These are phyloP conservation scores for Cytidiella melzeri DNA, from an alignment of 768 basidiomycete species.

Conservation along the genomic window DNA sequence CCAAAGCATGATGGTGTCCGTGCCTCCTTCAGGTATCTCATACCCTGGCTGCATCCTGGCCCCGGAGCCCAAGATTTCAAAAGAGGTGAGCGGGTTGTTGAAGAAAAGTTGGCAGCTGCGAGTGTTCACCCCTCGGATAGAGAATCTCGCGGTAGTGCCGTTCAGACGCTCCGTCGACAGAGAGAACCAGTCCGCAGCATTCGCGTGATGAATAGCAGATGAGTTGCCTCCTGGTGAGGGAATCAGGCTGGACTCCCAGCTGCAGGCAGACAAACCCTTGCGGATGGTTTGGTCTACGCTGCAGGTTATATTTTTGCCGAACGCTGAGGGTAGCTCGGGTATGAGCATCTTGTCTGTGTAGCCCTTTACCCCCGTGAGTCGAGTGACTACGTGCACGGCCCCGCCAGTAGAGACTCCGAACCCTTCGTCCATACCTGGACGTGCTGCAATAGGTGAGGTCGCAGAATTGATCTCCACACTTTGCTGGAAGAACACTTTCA, in stretches of 20 bases:
- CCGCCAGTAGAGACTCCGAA: neutral
- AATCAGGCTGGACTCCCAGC: constrained; percentile 37
- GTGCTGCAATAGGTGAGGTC: neutral
- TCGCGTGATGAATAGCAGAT: neutral
- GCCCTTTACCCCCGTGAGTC: constrained; percentile 37
- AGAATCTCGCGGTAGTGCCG: constrained; percentile 40
- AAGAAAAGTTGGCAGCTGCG: constrained; percentile 60
- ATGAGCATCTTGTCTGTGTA: constrained; percentile 41
- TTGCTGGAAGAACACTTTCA: constrained; percentile 73
- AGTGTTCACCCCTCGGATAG: constrained; percentile 51
- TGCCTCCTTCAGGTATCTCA: constrained; percentile 30
- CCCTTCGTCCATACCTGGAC: neutral
- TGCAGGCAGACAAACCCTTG: constrained; percentile 40
- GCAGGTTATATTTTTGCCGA: constrained; percentile 27
- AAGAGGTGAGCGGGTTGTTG: constrained; percentile 38
- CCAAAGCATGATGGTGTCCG: constrained; percentile 47
- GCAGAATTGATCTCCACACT: constrained; percentile 35
- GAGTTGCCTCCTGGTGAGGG: constrained; percentile 33
- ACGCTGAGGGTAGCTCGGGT: constrained; percentile 46
- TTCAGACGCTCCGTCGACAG: constrained; percentile 36
- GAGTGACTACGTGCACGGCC: constrained; percentile 32
- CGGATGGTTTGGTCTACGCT: constrained; percentile 15
- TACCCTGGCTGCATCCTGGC: constrained; percentile 35
- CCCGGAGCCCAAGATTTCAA: constrained; percentile 33
- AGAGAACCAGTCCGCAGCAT: constrained; percentile 35